Conservation (phyloP, 441 rosid species). For the Hura crepitans region DNA sequence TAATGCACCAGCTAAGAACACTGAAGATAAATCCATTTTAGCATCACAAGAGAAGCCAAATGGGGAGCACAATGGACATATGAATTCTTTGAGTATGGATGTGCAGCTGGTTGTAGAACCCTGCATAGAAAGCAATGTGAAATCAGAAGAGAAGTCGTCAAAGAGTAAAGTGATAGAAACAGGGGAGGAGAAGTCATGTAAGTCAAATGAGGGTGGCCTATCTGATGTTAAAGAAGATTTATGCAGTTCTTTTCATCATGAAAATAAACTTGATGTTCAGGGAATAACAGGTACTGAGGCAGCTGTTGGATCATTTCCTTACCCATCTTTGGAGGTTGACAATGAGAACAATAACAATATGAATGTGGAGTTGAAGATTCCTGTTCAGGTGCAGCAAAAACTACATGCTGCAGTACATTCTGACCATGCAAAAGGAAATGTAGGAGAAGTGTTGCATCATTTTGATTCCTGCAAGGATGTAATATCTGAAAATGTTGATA, state of each 20-base stretch:
- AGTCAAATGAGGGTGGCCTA: conserved; percentile 17
- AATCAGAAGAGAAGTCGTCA: conserved; percentile 34
- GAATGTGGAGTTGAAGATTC: conserved; percentile 25
- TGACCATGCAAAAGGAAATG: conserved; percentile 27
- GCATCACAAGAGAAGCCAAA: conserved; percentile 23
- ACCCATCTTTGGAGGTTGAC: conserved; percentile 24
- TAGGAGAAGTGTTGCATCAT: conserved; percentile 26
- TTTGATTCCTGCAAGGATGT: conserved; percentile 27
- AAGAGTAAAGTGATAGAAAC: conserved; percentile 28
- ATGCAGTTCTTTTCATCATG: conserved; percentile 19
- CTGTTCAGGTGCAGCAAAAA: conserved; percentile 31
- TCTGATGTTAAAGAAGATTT: conserved; percentile 26
- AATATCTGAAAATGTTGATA: conserved; percentile 31
- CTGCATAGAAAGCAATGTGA: conserved; percentile 37
- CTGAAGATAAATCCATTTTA: conserved; percentile 26
- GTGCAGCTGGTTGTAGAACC: conserved; percentile 41
- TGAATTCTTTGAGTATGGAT: conserved; percentile 33
- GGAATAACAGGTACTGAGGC: conserved; percentile 31
- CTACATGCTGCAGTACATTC: conserved; percentile 25
- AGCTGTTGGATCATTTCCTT: conserved; percentile 31
- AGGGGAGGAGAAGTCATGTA: conserved; percentile 29
- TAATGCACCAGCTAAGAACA: conserved; percentile 26
- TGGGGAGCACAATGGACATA: conserved; percentile 35
- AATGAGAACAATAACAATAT: conserved; percentile 29
- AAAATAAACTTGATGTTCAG: conserved; percentile 30